Evolutionary conservation across 345 rosid genomes (phyloP).

Genomic region (Balakata baccata): DNA sequence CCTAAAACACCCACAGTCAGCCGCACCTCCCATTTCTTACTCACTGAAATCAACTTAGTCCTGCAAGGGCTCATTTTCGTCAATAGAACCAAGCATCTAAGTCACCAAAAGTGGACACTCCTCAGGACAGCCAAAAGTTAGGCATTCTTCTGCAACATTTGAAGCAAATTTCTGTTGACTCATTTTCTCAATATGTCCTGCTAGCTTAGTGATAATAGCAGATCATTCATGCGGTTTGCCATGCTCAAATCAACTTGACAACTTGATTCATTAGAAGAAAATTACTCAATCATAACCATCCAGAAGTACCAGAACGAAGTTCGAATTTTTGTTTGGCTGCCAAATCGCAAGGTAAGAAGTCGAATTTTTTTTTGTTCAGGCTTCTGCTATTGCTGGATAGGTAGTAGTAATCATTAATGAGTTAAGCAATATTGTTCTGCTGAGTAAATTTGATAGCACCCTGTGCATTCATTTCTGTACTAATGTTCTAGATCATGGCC

Average conservation of each 20-base stretch:
- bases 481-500: constrained; percentile 65
- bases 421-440: background rate
- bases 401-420: background rate
- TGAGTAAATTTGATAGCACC: constrained; percentile 7
- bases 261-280: too few species aligned
- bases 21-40: too few species aligned
- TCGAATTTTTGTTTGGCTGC: too few species aligned
- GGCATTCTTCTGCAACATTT: constrained; percentile 89
- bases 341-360: too few species aligned
- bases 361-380: too few species aligned
- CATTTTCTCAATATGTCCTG: constrained; percentile 92
- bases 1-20: too few species aligned
- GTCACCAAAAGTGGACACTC: constrained; percentile 79
- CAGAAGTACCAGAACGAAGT: too few species aligned
- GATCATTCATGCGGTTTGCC: constrained; percentile 79
- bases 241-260: too few species aligned
- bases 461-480: constrained; percentile 3
- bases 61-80: constrained; percentile 98
- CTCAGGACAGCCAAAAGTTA: constrained; percentile 77
- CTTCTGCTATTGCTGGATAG: too few species aligned
- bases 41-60: too few species aligned
- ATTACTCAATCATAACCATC: too few species aligned
- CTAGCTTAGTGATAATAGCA: constrained; percentile 69
- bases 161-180: constrained; percentile 99
- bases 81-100: constrained; percentile 89